Base-by-base conservation (phyloP, 2,329 filamentous ascomycete species). In the Fusarium pseudograminearum region DNA sequence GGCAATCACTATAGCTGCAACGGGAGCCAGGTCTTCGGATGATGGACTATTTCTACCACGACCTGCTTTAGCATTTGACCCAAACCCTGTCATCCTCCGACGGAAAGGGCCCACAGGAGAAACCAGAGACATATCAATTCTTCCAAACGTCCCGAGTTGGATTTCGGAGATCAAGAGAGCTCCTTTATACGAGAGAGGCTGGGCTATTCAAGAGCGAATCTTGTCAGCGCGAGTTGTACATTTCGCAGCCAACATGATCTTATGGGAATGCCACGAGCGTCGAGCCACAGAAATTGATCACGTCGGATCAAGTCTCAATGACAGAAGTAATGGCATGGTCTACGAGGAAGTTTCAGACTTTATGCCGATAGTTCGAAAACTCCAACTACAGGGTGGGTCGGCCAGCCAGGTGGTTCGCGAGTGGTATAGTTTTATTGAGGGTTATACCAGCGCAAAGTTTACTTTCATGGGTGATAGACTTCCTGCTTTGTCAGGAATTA, bases 191-290 rank as follows among this genome's bases (percentile, higher is more conserved):
- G 9, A 36, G 2, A 28, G 52, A 28, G 52, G 52, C 4, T 56
- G 52, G 52, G 52, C 52, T 12, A 47, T 47, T 5, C 52, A 47
- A 3, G 52, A 56, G 14, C 7, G 31, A 11, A 36, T 56, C 9
- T 12, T 56, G 3, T 56, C 52, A 1, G 30, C 22, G 3, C 22
- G 52, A 24, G 5, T 56, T n/a, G 1, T 48, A 3, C 52, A 56
- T 14, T 56, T 56, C 12, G 41, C 52, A 6, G 7, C 14, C 5
- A 48, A 56, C 4, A 48, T 56, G 52, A 15, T 56, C 1, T 11
- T 56, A 14, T 56, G 41, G 52, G 52, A 56, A 36, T 56, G 52
- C 5, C 52, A 56, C 1, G n/a, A 56, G 8, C 3, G 41, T 11
- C 52, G 31, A 3, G 52, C 41, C 2, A 30, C 52, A 5, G 52